Percentiles rank a stretch among this genome's conserved stretches.
Conservation (phyloP, 192 early-diverging fungal species). For the Umbelopsis sp. region DNA sequence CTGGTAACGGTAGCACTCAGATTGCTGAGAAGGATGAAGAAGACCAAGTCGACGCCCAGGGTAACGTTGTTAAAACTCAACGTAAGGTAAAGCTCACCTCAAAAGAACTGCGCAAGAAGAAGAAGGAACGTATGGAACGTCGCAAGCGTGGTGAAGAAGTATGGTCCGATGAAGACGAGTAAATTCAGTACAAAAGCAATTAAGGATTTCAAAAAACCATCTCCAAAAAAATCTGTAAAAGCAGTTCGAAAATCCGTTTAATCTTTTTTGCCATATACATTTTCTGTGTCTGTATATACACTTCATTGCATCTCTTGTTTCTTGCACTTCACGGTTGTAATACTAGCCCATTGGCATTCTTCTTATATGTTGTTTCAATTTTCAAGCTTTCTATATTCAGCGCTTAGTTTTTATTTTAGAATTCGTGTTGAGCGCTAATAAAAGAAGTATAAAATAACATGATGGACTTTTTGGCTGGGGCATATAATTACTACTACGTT, state of each 20-base stretch:
- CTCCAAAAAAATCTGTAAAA: not conserved
- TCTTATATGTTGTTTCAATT: conserved; percentile 17
- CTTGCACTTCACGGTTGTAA: conserved; percentile 22
- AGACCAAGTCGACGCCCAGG: conserved; percentile 67
- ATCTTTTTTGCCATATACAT: not conserved
- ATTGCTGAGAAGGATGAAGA: conserved; percentile 55
- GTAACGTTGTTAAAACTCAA: conserved; percentile 73
- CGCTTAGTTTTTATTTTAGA: not conserved
- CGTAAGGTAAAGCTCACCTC: conserved; percentile 60
- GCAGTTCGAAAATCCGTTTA: not conserved
- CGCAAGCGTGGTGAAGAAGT: conserved; percentile 63
- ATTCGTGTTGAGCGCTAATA: not conserved
- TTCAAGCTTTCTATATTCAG: not conserved
- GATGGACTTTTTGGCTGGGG: too few relatives aligned
- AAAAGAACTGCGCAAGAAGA: conserved; percentile 59
- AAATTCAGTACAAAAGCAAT: not conserved
- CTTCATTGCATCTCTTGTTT: not conserved
- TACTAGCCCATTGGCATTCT: conserved; percentile 16
- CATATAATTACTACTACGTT: too few relatives aligned
- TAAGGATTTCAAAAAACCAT: too few relatives aligned
- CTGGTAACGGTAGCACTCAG: conserved; percentile 50
- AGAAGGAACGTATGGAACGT: conserved; percentile 61
- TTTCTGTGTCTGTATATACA: conserved; percentile 16
- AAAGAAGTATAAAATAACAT: not conserved
- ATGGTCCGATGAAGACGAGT: conserved; percentile 47